phyloP scores from a whole-genome alignment of 306 rosid species.

The Prunus persica region DNA sequence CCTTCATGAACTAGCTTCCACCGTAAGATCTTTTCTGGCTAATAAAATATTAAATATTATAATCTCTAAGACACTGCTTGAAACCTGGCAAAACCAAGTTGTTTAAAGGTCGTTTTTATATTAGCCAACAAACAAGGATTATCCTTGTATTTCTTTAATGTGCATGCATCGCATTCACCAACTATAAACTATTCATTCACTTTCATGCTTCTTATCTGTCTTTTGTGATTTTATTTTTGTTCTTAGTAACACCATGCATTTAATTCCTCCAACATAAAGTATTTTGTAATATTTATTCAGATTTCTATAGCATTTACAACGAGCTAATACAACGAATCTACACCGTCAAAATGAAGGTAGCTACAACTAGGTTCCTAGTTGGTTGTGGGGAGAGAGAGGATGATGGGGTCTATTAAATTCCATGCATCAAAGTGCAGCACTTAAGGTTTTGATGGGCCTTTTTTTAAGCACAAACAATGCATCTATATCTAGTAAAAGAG shows the following conservation, averaged over 20 bases:
- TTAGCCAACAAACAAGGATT: conserved; percentile 7
- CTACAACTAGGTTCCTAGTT: neutral
- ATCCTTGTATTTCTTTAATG: conserved; percentile 17
- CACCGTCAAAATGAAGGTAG: too few relatives aligned
- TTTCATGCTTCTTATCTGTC: conserved; percentile 25
- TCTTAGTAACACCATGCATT: neutral
- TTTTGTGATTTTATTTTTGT: conserved; percentile 5
- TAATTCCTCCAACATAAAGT: too few relatives aligned
- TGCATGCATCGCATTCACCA: conserved; percentile 50
- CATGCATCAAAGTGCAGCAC: conserved; percentile 51
- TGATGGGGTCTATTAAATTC: conserved; percentile 44
- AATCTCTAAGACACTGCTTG: neutral
- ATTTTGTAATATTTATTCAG: too few relatives aligned
- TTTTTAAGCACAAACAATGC: conserved; percentile 35
- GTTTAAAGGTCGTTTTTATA: conserved; percentile 13
- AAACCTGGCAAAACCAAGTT: conserved; percentile 16
- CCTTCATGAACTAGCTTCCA: conserved; percentile 46
- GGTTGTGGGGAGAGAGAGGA: conserved; percentile 16
- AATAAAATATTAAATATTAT: neutral
- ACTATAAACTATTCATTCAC: conserved; percentile 9
- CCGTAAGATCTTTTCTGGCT: conserved; percentile 11
- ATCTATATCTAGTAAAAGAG: neutral
- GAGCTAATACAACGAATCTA: too few relatives aligned
- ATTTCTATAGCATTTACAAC: too few relatives aligned
- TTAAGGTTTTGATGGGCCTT: conserved; percentile 46